Conservation (phyloP, 1,284 basidiomycete genomes). For the Cryptococcus sp. region DNA sequence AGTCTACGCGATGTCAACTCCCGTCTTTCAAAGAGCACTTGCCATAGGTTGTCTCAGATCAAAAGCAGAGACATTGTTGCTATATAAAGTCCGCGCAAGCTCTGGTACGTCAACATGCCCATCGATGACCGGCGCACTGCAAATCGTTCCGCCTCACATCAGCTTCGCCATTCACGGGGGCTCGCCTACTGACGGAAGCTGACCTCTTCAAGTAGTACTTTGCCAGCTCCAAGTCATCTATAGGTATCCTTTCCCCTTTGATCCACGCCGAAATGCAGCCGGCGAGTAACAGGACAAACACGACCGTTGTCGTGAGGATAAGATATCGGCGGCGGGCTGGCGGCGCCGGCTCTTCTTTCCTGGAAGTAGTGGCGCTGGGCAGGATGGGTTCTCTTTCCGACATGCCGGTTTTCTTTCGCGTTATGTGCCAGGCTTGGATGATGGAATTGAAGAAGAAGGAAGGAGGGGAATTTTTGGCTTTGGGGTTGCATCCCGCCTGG, state of each 20-base stretch:
- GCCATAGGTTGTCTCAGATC: slow-evolving; percentile 58
- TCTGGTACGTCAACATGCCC: slow-evolving; percentile 51
- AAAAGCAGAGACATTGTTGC: slow-evolving; percentile 71
- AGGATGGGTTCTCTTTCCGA: too few relatives aligned
- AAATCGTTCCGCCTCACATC: neutral
- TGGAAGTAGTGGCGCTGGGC: too few relatives aligned
- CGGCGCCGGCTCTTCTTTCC: too few relatives aligned
- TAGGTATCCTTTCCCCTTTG: slow-evolving; percentile 42
- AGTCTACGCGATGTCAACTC: slow-evolving; percentile 4
- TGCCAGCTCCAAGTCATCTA: slow-evolving; percentile 46
- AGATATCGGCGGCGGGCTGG: too few relatives aligned
- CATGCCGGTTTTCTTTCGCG: too few relatives aligned
- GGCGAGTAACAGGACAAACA: slow-evolving; percentile 42
- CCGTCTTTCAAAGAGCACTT: slow-evolving; percentile 3
- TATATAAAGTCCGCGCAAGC: slow-evolving; percentile 58
- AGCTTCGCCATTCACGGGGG: neutral
- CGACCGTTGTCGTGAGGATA: slow-evolving; percentile 35
- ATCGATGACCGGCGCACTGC: slow-evolving; percentile 50
- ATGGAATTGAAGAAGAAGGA: too few relatives aligned
- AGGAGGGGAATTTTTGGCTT: too few relatives aligned
- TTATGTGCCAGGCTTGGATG: too few relatives aligned
- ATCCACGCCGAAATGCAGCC: slow-evolving; percentile 44
- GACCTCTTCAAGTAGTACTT: slow-evolving; percentile 46
- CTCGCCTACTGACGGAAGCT: neutral
- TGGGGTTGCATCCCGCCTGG: too few relatives aligned